Evolutionary conservation across 208 protist genomes (phyloP).

Genomic region (Leishmania arabica): DNA sequence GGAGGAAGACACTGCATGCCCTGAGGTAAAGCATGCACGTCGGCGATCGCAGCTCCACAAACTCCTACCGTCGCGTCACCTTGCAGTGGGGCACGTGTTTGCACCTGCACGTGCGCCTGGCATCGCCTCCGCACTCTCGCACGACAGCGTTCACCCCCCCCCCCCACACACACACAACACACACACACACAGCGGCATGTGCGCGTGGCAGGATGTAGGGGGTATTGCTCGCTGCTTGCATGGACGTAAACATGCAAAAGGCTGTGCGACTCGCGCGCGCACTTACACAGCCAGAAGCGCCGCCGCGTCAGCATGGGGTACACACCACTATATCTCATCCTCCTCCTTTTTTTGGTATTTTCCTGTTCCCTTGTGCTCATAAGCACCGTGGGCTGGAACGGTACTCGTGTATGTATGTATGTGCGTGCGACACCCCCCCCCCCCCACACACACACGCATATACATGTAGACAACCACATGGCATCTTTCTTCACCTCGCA

Average conservation of each 20-base stretch:
- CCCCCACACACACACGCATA: background rate
- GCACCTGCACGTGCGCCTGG: background rate
- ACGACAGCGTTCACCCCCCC: background rate
- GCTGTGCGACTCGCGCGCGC: background rate
- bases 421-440: background rate
- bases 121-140: background rate
- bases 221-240: background rate
- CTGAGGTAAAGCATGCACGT: background rate
- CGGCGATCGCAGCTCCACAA: background rate
- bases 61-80: background rate
- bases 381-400: background rate
- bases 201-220: background rate
- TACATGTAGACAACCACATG: conserved; percentile 3
- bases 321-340: background rate
- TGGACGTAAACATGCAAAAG: background rate
- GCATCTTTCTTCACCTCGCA: background rate
- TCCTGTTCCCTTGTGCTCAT: background rate
- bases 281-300: background rate
- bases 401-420: background rate
- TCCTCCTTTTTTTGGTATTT: too few species aligned
- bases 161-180: background rate
- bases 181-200: background rate
- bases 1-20: background rate
- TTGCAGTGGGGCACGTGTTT: background rate
- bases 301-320: background rate